phyloP scores from a whole-genome alignment of 73 alveolate genomes.

The Paramecium tetraurelia region DNA sequence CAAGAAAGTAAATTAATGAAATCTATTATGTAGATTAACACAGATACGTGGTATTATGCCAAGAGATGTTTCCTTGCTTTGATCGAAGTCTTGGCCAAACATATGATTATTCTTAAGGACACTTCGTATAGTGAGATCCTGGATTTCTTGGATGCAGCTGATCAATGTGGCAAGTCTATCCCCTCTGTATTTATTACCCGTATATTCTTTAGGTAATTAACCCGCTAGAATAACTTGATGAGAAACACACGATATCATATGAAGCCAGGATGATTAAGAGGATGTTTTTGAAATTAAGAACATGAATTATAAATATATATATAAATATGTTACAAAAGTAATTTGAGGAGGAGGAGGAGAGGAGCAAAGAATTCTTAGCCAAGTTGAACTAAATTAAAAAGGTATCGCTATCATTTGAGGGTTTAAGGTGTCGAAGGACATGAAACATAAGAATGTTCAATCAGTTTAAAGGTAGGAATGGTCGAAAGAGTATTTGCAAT shows the following conservation, averaged over 20 bases:
- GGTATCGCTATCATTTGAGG: not conserved
- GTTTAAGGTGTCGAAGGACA: not conserved
- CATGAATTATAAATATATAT: not conserved
- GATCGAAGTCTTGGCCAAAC: slow-evolving; percentile 96
- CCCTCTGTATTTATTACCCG: slow-evolving; percentile 75
- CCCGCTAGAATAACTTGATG: slow-evolving; percentile 70
- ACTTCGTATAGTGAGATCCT: slow-evolving; percentile 86
- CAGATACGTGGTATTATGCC: slow-evolving; percentile 96
- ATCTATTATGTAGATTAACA: not conserved
- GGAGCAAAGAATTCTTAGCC: not conserved
- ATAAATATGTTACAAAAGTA: not conserved
- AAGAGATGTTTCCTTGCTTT: slow-evolving; percentile 97
- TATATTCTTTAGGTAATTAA: slow-evolving; percentile 4
- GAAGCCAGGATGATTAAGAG: slow-evolving; percentile 96
- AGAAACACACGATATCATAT: slow-evolving; percentile 92
- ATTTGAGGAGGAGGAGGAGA: slow-evolving; percentile 44
- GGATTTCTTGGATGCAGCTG: slow-evolving; percentile 98
- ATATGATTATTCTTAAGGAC: slow-evolving; percentile 95
- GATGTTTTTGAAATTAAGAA: slow-evolving; percentile 84
- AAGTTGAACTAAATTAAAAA: slow-evolving; percentile 2
- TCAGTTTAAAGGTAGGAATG: slow-evolving; percentile 41
- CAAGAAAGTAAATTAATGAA: slow-evolving; percentile 66
- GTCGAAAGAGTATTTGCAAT: not conserved
- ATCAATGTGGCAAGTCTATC: slow-evolving; percentile 91
- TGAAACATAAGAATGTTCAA: not conserved